Conservation (phyloP, 805 yeast species). For the Yamadazyma sp. region DNA sequence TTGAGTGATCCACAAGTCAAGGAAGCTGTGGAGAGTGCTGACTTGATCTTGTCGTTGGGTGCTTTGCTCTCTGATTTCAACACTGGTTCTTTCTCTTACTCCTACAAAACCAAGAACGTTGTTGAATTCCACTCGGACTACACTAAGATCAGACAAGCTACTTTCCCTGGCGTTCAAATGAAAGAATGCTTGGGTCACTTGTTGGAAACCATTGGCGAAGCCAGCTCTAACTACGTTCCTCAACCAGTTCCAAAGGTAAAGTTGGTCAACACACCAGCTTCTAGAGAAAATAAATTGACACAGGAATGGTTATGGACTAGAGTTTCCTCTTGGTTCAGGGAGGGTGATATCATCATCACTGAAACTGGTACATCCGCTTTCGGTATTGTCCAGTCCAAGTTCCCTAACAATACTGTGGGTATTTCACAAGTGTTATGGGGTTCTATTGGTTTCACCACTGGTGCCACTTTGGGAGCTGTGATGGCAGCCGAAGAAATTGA, state of each 20-base stretch:
- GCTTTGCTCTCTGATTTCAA: slow-evolving; percentile 42
- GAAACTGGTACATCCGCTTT: slow-evolving; percentile 40
- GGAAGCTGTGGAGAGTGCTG: slow-evolving; percentile 37
- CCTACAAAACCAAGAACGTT: slow-evolving; percentile 38
- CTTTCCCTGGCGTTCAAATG: slow-evolving; percentile 43
- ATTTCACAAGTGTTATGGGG: slow-evolving; percentile 39
- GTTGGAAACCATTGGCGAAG: slow-evolving; percentile 35
- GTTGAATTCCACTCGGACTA: slow-evolving; percentile 44
- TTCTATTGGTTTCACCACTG: slow-evolving; percentile 36
- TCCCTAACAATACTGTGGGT: slow-evolving; percentile 30
- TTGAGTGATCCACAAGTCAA: slow-evolving; percentile 37
- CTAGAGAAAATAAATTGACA: slow-evolving; percentile 32
- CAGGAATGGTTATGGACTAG: slow-evolving; percentile 35
- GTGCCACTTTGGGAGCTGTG: slow-evolving; percentile 35
- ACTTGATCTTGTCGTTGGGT: slow-evolving; percentile 38
- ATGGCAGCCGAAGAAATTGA: slow-evolving; percentile 34
- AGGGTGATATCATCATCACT: slow-evolving; percentile 33
- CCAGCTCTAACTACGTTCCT: slow-evolving; percentile 46
- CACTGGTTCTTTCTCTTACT: slow-evolving; percentile 41
- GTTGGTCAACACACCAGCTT: slow-evolving; percentile 44
- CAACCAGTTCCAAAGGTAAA: slow-evolving; percentile 56
- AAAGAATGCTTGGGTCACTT: slow-evolving; percentile 48
- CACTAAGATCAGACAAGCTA: slow-evolving; percentile 40
- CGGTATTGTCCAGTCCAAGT: slow-evolving; percentile 33
- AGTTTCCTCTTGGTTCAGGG: slow-evolving; percentile 26